Evolutionary conservation across 2,329 filamentous ascomycete species (phyloP).

Genomic region (Epichloe sibirici): DNA sequence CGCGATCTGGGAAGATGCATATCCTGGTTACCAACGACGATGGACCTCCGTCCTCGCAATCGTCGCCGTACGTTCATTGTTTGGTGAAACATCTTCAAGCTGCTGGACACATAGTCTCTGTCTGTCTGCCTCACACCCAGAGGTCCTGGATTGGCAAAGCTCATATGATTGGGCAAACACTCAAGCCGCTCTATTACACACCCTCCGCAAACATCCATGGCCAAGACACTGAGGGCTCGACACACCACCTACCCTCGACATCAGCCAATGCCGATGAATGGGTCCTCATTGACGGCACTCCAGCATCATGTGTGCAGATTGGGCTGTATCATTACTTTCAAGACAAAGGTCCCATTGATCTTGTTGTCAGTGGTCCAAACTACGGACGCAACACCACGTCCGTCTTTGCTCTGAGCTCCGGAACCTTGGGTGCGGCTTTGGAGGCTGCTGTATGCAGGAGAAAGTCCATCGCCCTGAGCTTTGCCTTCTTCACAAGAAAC

Average conservation of each 20-base stretch:
- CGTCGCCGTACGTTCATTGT: slow-evolving; percentile 69
- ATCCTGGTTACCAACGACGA: slow-evolving; percentile 67
- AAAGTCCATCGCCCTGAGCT: slow-evolving; percentile 71
- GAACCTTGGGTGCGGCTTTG: slow-evolving; percentile 65
- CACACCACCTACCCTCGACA: slow-evolving; percentile 44
- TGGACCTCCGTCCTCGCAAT: slow-evolving; percentile 64
- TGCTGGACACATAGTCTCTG: slow-evolving; percentile 77
- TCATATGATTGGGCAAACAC: slow-evolving; percentile 81
- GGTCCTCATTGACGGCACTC: slow-evolving; percentile 71
- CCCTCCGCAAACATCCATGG: slow-evolving; percentile 32
- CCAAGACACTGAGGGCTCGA: slow-evolving; percentile 46
- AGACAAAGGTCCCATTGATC: slow-evolving; percentile 57
- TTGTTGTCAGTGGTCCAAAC: slow-evolving; percentile 71
- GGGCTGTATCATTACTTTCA: slow-evolving; percentile 70
- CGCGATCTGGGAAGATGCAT: slow-evolving; percentile 35
- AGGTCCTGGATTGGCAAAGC: slow-evolving; percentile 98
- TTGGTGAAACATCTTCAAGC: slow-evolving; percentile 58
- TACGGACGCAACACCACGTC: slow-evolving; percentile 75
- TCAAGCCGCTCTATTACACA: slow-evolving; percentile 76
- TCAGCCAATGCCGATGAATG: slow-evolving; percentile 56
- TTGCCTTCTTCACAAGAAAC: slow-evolving; percentile 77
- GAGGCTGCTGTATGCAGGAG: slow-evolving; percentile 62
- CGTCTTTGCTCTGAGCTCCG: slow-evolving; percentile 65
- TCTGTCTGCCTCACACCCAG: slow-evolving; percentile 82
- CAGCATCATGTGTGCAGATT: slow-evolving; percentile 71